phyloP scores from a whole-genome alignment of 2,329 filamentous ascomycete species.

The Fusarium burgessii region DNA sequence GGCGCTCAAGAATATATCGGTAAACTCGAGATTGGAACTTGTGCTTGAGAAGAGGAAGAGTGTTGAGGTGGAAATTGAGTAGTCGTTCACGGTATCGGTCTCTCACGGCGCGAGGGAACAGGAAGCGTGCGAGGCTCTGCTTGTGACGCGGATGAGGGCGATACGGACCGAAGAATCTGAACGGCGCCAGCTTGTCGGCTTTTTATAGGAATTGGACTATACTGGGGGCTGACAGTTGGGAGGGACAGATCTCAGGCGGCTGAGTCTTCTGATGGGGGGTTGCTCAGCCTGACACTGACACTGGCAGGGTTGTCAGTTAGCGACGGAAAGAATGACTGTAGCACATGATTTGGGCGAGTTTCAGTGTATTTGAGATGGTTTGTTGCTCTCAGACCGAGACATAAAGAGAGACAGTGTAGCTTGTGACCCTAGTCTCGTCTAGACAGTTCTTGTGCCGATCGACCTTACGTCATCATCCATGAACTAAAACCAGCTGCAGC shows the following conservation, averaged over 20 bases:
- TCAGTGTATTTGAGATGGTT: conserved; percentile 23
- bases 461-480: conserved; percentile 46
- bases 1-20: conserved; percentile 74
- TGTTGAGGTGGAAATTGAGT: conserved; percentile 79
- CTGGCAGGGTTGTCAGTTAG: conserved; percentile 36
- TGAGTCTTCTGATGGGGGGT: conserved; percentile 49
- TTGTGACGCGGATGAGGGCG: conserved; percentile 56
- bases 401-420: conserved; percentile 17
- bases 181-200: conserved; percentile 58
- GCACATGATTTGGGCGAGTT: conserved; percentile 43
- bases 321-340: conserved; percentile 35
- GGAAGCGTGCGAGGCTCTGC: conserved; percentile 69
- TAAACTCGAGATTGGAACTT: conserved; percentile 82
- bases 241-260: conserved; percentile 41
- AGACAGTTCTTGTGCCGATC: conserved; percentile 9
- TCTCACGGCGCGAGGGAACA: conserved; percentile 74
- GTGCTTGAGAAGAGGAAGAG: conserved; percentile 76
- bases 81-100: conserved; percentile 74
- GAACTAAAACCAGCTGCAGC: background rate
- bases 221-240: conserved; percentile 22
- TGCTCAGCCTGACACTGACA: conserved; percentile 37
- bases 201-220: conserved; percentile 12
- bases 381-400: conserved; percentile 26
- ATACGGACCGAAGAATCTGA: conserved; percentile 54
- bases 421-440: conserved; percentile 38